Conservation (phyloP, 2,329 filamentous ascomycete genomes). For the Neopestalotiopsis rosae region DNA sequence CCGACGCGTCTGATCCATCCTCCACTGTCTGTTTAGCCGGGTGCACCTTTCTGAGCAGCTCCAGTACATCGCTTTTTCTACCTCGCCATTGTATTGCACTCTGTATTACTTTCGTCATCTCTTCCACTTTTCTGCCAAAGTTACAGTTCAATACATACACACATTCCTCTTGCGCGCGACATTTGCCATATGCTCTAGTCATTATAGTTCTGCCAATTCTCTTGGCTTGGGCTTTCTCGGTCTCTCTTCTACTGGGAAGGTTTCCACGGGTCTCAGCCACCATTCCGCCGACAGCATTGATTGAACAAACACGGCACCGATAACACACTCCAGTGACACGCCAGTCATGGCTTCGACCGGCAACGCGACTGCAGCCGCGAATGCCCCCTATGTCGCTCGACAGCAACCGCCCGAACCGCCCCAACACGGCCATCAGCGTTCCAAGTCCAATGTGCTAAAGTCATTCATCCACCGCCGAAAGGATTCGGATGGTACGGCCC, state of each 20-base stretch:
- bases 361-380: background rate
- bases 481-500: slow-evolving; percentile 47
- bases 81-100: background rate
- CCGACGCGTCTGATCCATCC: too few species aligned
- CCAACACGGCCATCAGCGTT: slow-evolving; percentile 41
- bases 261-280: slow-evolving; percentile 12
- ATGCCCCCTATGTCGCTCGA: background rate
- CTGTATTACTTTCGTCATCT: background rate
- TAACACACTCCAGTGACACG: too few species aligned
- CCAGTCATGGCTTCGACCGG: slow-evolving; percentile 12
- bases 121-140: background rate
- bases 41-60: too few species aligned
- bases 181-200: background rate
- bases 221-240: slow-evolving; percentile 1
- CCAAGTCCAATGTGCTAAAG: slow-evolving; percentile 55
- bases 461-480: slow-evolving; percentile 57
- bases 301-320: background rate
- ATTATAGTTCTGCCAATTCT: slow-evolving; percentile 1
- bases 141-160: background rate
- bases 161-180: background rate
- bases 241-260: slow-evolving; percentile 3
- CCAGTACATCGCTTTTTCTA: too few species aligned
- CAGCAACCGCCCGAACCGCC: slow-evolving; percentile 15
- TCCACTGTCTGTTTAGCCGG: too few species aligned
- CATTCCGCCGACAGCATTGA: slow-evolving; percentile 1